phyloP scores from a whole-genome alignment of 441 rosid genomes.

The Pelargonium australe region DNA sequence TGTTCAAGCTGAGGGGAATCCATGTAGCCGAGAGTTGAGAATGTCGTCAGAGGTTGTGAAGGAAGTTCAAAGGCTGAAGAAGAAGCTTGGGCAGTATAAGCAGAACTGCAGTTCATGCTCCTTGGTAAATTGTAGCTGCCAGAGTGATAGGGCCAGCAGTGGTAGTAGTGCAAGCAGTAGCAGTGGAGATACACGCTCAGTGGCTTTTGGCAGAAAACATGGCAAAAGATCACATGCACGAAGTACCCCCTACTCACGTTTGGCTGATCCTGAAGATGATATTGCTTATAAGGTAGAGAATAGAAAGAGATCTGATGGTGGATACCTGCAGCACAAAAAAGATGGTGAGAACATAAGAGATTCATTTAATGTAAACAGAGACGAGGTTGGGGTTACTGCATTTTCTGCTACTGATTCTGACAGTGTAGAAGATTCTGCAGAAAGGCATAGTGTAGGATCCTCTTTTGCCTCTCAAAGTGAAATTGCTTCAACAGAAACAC shows the following conservation, averaged over 20 bases:
- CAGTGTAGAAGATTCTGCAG: conserved; percentile 11
- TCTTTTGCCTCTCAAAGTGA: conserved; percentile 23
- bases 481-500: conserved; percentile 27
- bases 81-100: conserved; percentile 50
- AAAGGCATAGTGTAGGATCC: conserved; percentile 24
- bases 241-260: conserved; percentile 25
- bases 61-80: conserved; percentile 85
- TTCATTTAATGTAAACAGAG: conserved; percentile 11
- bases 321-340: conserved; percentile 14
- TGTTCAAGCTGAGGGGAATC: conserved; percentile 32
- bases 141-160: conserved; percentile 87
- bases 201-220: conserved; percentile 50
- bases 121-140: conserved; percentile 86
- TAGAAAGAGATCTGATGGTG: conserved; percentile 18
- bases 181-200: conserved; percentile 33
- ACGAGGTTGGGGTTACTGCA: conserved; percentile 18
- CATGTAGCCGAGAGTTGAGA: conserved; percentile 47
- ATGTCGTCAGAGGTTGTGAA: conserved; percentile 75
- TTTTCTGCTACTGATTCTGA: conserved; percentile 17
- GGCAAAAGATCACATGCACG: conserved; percentile 43
- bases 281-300: conserved; percentile 24
- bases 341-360: conserved; percentile 24
- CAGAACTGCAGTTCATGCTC: conserved; percentile 78
- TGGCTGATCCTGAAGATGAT: conserved; percentile 34
- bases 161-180: conserved; percentile 91